Conservation (phyloP, 495 filamentous ascomycete species). For the Aspergillus olivimuriae region DNA sequence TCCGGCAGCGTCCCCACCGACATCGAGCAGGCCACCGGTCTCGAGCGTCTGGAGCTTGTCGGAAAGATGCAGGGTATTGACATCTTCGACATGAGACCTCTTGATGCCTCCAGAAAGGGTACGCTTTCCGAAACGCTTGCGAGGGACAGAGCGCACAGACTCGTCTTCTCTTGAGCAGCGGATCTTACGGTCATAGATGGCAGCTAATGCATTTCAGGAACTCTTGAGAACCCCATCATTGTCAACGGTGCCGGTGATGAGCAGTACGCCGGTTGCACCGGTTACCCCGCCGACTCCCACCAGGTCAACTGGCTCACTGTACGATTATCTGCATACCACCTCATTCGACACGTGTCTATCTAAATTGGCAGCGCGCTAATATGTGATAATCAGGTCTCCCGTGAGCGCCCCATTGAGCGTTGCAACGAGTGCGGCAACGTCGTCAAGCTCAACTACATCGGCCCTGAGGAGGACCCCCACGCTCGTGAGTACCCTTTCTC, state of each 20-base stretch:
- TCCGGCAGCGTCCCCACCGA: slow-evolving; percentile 87
- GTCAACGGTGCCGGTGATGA: slow-evolving; percentile 89
- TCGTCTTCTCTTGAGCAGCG: no score
- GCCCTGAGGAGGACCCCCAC: slow-evolving; percentile 65
- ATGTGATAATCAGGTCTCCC: slow-evolving; percentile 56
- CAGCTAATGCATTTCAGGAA: slow-evolving; percentile 50
- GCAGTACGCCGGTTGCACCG: slow-evolving; percentile 95
- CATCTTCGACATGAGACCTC: slow-evolving; percentile 95
- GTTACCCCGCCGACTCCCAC: slow-evolving; percentile 87
- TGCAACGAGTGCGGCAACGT: slow-evolving; percentile 94
- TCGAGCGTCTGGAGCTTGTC: slow-evolving; percentile 96
- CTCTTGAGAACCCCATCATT: slow-evolving; percentile 80
- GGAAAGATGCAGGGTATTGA: slow-evolving; percentile 99
- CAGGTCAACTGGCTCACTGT: slow-evolving; percentile 83
- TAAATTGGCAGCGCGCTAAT: no score
- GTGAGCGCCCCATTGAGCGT: slow-evolving; percentile 83
- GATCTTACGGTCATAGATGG: neutral
- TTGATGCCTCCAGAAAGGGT: slow-evolving; percentile 86
- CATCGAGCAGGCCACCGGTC: slow-evolving; percentile 87
- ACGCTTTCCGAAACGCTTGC: slow-evolving; percentile 15
- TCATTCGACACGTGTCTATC: neutral
- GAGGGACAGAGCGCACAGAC: neutral
- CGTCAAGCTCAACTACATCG: slow-evolving; percentile 95
- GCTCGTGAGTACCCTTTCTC: slow-evolving; percentile 40
- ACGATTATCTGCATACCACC: slow-evolving; percentile 23